Evolutionary conservation across 345 rosid species (phyloP).

Genomic region (Camelina sativa): DNA sequence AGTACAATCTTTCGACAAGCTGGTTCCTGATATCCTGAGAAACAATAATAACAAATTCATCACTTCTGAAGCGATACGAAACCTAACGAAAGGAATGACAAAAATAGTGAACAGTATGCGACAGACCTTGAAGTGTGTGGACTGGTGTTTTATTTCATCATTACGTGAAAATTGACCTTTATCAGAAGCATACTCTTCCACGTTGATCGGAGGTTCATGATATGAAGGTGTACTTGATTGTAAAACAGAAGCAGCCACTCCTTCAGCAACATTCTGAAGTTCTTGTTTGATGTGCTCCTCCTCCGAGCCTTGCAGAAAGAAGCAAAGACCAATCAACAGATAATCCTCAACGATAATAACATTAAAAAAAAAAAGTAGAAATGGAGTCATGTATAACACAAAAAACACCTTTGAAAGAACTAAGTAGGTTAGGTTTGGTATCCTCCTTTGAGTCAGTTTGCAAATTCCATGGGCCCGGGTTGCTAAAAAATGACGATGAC

Average conservation of each 20-base stretch:
- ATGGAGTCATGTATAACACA: background rate
- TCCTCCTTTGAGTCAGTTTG: conserved; percentile 5
- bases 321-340: conserved; percentile 10
- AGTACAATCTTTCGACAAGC: conserved; percentile 2
- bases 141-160: conserved; percentile 3
- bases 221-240: conserved; percentile 10
- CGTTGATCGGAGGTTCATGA: background rate
- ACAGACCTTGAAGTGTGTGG: conserved; percentile 15
- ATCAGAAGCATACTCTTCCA: background rate
- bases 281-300: conserved; percentile 10
- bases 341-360: background rate
- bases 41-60: background rate
- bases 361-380: background rate
- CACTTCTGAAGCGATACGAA: background rate
- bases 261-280: conserved; percentile 5
- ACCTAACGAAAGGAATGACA: background rate
- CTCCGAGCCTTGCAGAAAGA: background rate
- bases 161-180: background rate
- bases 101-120: background rate
- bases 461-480: conserved; percentile 10
- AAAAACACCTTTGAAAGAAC: background rate
- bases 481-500: conserved; percentile 12
- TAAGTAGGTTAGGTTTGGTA: background rate
- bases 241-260: conserved; percentile 15
- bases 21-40: conserved; percentile 13